phyloP scores from a whole-genome alignment of 2,329 filamentous ascomycete species.

The Ascosphaera pollenicola region DNA sequence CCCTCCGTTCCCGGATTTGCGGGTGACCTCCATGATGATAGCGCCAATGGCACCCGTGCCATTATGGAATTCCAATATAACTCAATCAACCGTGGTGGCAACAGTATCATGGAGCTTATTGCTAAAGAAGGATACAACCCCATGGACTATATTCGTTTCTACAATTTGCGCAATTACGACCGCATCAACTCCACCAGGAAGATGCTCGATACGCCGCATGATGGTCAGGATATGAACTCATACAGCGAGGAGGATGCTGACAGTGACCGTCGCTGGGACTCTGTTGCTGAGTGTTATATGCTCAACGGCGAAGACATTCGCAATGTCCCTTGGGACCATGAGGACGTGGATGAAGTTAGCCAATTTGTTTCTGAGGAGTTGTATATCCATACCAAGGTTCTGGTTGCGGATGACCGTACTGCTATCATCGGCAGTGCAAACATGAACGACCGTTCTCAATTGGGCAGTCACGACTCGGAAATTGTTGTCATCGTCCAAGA shows the following conservation, averaged over 20 bases:
- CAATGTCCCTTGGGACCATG: conserved; percentile 57
- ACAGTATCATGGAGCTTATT: conserved; percentile 74
- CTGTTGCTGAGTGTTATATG: conserved; percentile 65
- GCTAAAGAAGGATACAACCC: conserved; percentile 55
- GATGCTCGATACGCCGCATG: not conserved
- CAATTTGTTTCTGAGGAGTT: conserved; percentile 87
- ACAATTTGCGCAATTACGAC: conserved; percentile 85
- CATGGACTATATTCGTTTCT: conserved; percentile 65
- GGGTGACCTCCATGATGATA: conserved; percentile 65
- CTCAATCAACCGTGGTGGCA: conserved; percentile 72
- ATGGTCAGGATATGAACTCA: not conserved
- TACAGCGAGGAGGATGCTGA: not conserved
- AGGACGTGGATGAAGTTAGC: conserved; percentile 52
- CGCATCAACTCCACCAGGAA: conserved; percentile 59
- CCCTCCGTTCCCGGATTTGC: conserved; percentile 88
- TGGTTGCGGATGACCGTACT: conserved; percentile 58
- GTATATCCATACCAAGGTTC: conserved; percentile 79
- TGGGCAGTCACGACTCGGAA: conserved; percentile 68
- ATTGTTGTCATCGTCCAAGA: conserved; percentile 82
- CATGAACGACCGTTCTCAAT: conserved; percentile 51
- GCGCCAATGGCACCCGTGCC: conserved; percentile 64
- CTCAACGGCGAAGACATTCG: conserved; percentile 38
- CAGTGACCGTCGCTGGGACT: conserved; percentile 24
- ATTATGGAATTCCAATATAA: conserved; percentile 99
- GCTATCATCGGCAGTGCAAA: conserved; percentile 64